Percentiles rank a stretch among this genome's conserved stretches.
Evolutionary conservation across 495 filamentous ascomycete genomes (phyloP).

Genomic region (Aspergillus steynii): DNA sequence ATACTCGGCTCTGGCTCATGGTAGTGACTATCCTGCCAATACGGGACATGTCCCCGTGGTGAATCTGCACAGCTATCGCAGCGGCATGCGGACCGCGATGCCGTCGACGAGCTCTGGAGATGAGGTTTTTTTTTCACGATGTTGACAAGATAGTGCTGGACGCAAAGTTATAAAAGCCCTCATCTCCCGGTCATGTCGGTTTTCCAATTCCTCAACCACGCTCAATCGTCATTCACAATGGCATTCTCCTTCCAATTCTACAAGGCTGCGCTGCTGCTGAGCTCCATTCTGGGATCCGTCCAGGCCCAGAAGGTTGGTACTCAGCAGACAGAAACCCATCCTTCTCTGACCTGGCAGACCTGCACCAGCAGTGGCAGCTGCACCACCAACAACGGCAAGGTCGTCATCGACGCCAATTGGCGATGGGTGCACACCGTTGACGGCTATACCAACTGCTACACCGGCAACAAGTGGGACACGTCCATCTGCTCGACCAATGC

Average conservation of each 20-base stretch:
- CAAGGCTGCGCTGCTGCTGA: constrained; percentile 26
- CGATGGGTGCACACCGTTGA: constrained; percentile 56
- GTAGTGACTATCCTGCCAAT: background rate
- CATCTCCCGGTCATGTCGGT: background rate
- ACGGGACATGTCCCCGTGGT: constrained; percentile 4
- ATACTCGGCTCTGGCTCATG: background rate
- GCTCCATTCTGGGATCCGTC: constrained; percentile 26
- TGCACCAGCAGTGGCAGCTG: constrained; percentile 56
- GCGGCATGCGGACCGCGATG: constrained; percentile 17
- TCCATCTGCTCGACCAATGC: constrained; percentile 53
- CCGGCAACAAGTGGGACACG: constrained; percentile 57
- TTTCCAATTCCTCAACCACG: constrained; percentile 1
- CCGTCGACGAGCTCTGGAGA: constrained; percentile 8
- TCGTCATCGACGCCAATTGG: constrained; percentile 69
- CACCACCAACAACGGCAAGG: constrained; percentile 47
- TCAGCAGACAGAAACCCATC: constrained; percentile 58
- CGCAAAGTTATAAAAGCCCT: constrained; percentile 7
- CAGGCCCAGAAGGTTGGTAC: constrained; percentile 58
- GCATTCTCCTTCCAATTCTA: constrained; percentile 17
- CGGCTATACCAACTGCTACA: constrained; percentile 65
- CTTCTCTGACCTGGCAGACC: constrained; percentile 55
- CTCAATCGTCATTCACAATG: constrained; percentile 11
- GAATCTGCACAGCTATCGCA: constrained; percentile 1
- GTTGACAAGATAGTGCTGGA: background rate
- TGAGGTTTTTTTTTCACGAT: background rate